Conservation (phyloP, 1,284 basidiomycete species). For the Ceratobasidium sp. region DNA sequence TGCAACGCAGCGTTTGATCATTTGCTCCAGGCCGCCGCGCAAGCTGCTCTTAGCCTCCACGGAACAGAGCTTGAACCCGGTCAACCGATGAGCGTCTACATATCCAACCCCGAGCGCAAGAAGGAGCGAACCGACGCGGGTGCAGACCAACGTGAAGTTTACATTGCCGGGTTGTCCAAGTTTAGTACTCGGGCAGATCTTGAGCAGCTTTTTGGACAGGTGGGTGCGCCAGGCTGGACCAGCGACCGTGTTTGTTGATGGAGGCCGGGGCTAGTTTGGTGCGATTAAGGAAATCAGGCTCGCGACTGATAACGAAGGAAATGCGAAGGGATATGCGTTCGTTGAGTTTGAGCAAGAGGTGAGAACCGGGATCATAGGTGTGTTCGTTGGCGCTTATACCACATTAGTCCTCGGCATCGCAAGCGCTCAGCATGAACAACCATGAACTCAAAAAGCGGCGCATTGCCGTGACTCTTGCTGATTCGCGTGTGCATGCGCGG, state of each 20-base stretch:
- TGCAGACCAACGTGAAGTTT: slow-evolving; percentile 81
- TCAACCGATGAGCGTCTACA: slow-evolving; percentile 74
- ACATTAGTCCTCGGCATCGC: slow-evolving; percentile 40
- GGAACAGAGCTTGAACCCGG: slow-evolving; percentile 73
- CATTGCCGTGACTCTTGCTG: slow-evolving; percentile 82
- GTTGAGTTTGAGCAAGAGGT: slow-evolving; percentile 88
- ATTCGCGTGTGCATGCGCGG: slow-evolving; percentile 67
- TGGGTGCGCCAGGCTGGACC: slow-evolving; percentile 51
- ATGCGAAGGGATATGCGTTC: slow-evolving; percentile 88
- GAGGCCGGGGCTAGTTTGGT: slow-evolving; percentile 68
- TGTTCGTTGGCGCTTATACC: background rate
- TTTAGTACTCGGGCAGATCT: slow-evolving; percentile 77
- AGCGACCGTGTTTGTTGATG: background rate
- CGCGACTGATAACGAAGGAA: slow-evolving; percentile 71
- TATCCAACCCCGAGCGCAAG: slow-evolving; percentile 89
- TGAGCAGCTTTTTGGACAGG: slow-evolving; percentile 74
- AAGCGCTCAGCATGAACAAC: slow-evolving; percentile 85
- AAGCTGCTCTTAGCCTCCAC: slow-evolving; percentile 79
- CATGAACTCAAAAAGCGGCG: slow-evolving; percentile 82
- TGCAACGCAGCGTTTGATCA: background rate
- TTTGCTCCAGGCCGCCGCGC: slow-evolving; percentile 66
- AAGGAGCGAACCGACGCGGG: slow-evolving; percentile 87
- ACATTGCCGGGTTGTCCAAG: slow-evolving; percentile 82
- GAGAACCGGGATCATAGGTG: slow-evolving; percentile 45
- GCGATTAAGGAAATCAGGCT: slow-evolving; percentile 80